Conservation (phyloP, 1,139 yeast genomes). For the Sugiyamaella paludigena region DNA sequence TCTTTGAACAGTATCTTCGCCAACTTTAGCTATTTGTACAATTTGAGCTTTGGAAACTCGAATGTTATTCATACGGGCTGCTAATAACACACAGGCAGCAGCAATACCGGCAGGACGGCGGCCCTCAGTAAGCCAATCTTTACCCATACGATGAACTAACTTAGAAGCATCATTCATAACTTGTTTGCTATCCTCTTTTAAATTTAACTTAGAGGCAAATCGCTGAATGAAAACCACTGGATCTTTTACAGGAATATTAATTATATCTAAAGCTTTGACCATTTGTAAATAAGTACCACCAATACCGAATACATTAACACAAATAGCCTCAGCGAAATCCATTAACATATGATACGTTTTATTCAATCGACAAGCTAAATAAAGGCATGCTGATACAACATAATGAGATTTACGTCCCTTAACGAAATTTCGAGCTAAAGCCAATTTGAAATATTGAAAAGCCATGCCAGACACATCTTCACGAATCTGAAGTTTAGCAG, state of each 20-base stretch:
- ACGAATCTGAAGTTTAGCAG: conserved; percentile 72
- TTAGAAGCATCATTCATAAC: conserved; percentile 85
- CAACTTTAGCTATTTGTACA: conserved; percentile 93
- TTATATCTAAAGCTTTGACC: conserved; percentile 76
- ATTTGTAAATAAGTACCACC: conserved; percentile 94
- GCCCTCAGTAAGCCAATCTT: conserved; percentile 96
- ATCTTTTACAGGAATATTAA: conserved; percentile 80
- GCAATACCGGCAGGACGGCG: conserved; percentile 98
- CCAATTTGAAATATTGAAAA: conserved; percentile 81
- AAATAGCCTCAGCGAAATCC: conserved; percentile 86
- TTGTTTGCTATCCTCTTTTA: conserved; percentile 56
- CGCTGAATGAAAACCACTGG: conserved; percentile 92
- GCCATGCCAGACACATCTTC: conserved; percentile 87
- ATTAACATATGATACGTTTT: conserved; percentile 92
- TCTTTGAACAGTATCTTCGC: conserved; percentile 87
- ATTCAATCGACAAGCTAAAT: conserved; percentile 89
- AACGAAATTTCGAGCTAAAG: conserved; percentile 82
- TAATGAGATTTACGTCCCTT: conserved; percentile 95
- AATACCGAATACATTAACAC: conserved; percentile 86
- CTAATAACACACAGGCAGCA: conserved; percentile 89
- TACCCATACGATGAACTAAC: conserved; percentile 84
- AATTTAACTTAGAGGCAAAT: conserved; percentile 82
- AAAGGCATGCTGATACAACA: conserved; percentile 91
- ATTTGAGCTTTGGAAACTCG: conserved; percentile 90
- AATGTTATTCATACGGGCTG: conserved; percentile 94